Base-by-base conservation (phyloP, 352 stramenopile genomes). In the Phytophthora hybrid region DNA sequence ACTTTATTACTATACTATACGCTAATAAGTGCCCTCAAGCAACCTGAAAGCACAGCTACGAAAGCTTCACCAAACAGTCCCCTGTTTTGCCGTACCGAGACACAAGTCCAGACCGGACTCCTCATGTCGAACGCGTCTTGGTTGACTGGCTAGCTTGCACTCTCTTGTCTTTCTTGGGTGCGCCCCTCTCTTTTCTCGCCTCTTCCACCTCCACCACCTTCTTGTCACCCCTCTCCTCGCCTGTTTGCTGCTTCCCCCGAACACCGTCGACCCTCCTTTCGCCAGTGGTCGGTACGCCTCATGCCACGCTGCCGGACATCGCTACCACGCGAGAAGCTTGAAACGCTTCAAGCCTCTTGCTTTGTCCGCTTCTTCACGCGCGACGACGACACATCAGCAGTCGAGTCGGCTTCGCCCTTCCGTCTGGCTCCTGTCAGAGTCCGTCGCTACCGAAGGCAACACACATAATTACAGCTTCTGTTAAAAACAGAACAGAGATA, bases 401-500 rank as follows among this genome's bases (percentile, higher is more conserved):
- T 82, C 53, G 64, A 73, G 58, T 89, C 80, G 39, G 86, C 86
- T 64, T 90, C 85, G 32, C 84, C 84, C 87, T 95, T 95, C 68
- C 87, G 78, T 86, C 86, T 78, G 51, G 80, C 69, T 72, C 85
- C 82, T 72, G 84, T 83, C 69, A 86, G 59, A 79, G 82, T 89
- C 79, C 88, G 88, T 91, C 86, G 88, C 88, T 95, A 91, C 76
- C 76, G 76, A 78, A 82, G 79, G 84, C 74, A 81, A 95, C 85
- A 93, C 77, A 93, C 88, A 95, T 87, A 93, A 93, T 95, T 95
- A 95, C 86, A 95, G 84, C 88, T 93, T 93, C 88, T 95, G 88
- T 95, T 95, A 95, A 93, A 81, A 90, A 90, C 80, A 95, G 79
- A 94, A 91, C 80, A 92, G 64, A 91, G 70, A 87, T 83, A 77